Percentiles rank a stretch among this genome's conserved stretches.
These are phyloP conservation scores for Exserohilum turcica DNA, from an alignment of 2,329 filamentous ascomycete genomes.

Conservation along the genomic window DNA sequence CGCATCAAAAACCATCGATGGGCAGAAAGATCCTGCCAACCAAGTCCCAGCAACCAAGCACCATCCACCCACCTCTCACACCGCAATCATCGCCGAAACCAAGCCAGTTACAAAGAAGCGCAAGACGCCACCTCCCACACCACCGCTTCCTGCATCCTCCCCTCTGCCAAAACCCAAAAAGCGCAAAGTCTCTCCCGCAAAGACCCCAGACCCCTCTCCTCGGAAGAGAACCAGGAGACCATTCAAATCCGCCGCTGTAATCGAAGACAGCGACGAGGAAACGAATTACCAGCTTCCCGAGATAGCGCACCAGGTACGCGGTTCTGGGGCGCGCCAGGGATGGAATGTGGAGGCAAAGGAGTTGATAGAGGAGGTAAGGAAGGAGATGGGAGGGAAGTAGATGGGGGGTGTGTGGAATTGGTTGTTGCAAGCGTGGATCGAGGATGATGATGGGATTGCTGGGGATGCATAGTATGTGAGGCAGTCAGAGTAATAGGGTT, in stretches of 20 bases:
- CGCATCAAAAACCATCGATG: not conserved
- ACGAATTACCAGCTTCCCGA: not conserved
- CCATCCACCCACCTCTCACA: not conserved
- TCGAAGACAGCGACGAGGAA: constrained; percentile 5
- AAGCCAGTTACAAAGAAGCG: not conserved
- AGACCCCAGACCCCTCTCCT: too few species aligned
- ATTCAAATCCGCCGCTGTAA: constrained; percentile 2
- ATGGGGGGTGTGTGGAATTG: too few species aligned
- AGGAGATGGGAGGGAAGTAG: too few species aligned
- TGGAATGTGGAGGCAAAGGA: not conserved
- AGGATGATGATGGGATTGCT: too few species aligned
- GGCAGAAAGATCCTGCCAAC: not conserved
- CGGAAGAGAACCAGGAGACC: not conserved
- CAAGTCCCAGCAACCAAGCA: not conserved
- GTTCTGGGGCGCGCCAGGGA: not conserved
- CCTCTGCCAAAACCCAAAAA: not conserved
- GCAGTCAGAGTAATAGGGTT: too few species aligned
- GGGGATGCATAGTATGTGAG: too few species aligned
- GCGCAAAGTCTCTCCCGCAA: not conserved
- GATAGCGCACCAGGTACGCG: not conserved
- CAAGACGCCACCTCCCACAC: not conserved
- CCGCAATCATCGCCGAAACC: too few species aligned
- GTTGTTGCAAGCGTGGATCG: too few species aligned
- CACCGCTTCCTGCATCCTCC: not conserved
- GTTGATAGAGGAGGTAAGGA: not conserved